These are phyloP conservation scores for Chlorella sp. DNA, from an alignment of 139 green algal genomes.

Conservation along the genomic window DNA sequence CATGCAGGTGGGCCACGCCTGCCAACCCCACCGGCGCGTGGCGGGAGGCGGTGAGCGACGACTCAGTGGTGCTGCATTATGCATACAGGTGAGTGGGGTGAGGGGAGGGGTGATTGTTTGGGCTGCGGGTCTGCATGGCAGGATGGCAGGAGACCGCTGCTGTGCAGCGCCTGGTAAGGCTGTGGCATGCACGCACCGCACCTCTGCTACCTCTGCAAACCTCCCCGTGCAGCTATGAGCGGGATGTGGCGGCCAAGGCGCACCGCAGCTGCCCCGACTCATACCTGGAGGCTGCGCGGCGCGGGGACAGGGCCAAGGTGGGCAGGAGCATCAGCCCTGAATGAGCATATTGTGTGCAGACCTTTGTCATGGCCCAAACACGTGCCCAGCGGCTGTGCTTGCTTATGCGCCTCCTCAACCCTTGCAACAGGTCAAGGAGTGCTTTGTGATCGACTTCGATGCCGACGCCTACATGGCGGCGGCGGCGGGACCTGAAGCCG, in stretches of 20 bases:
- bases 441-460: constrained; percentile 55
- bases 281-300: constrained; percentile 6
- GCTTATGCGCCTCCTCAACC: too few species aligned
- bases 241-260: constrained; percentile 52
- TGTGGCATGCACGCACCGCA: too few species aligned
- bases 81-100: constrained; percentile 35
- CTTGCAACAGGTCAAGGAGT: constrained; percentile 23
- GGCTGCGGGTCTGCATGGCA: too few species aligned
- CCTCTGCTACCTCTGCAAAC: neutral
- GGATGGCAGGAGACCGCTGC: too few species aligned
- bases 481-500: constrained; percentile 3
- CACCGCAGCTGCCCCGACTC: constrained; percentile 38
- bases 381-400: too few species aligned
- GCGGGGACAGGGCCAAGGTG: constrained; percentile 32
- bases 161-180: too few species aligned
- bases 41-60: constrained; percentile 39
- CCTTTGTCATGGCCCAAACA: too few species aligned
- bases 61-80: constrained; percentile 49
- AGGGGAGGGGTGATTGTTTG: too few species aligned
- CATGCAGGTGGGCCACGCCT: constrained; percentile 13
- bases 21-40: constrained; percentile 36
- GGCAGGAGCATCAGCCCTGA: neutral
- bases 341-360: too few species aligned
- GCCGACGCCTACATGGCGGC: constrained; percentile 55
- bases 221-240: neutral